These are phyloP conservation scores for Solanum paucissectum DNA, from an alignment of 257 asterid species.

Conservation along the genomic window DNA sequence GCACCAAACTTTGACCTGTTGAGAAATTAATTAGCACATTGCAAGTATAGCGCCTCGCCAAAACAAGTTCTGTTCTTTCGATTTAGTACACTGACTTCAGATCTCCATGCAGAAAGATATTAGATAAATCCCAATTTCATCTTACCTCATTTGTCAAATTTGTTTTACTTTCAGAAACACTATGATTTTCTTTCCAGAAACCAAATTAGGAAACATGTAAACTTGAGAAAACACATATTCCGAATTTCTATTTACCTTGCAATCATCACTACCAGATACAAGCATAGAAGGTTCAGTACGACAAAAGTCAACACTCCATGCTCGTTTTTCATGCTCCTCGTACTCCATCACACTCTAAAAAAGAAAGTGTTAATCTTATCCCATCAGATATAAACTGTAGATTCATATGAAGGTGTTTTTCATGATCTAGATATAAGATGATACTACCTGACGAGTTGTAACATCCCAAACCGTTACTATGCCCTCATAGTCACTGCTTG, in stretches of 20 bases:
- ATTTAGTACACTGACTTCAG: neutral
- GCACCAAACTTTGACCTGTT: constrained; percentile 85
- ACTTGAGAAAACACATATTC: neutral
- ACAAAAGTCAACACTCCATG: constrained; percentile 93
- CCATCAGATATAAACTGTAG: neutral
- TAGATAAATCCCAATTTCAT: neutral
- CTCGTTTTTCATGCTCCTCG: constrained; percentile 92
- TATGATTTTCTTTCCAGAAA: neutral
- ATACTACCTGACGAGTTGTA: constrained; percentile 69
- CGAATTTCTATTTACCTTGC: constrained; percentile 45
- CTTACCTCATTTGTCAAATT: neutral
- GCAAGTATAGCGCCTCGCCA: neutral
- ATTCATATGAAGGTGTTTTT: neutral
- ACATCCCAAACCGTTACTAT: constrained; percentile 90
- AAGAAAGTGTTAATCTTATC: neutral
- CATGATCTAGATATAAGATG: neutral
- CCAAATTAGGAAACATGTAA: neutral
- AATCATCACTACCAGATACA: constrained; percentile 86
- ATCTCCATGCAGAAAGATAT: neutral
- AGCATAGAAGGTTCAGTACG: constrained; percentile 79
- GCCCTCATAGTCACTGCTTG: constrained; percentile 94
- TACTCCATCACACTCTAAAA: constrained; percentile 82
- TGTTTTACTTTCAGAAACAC: neutral
- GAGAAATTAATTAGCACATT: neutral
- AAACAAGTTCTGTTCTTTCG: neutral